Conservation (phyloP, 23 red algal species). For the Gracilaria domingensis region DNA sequence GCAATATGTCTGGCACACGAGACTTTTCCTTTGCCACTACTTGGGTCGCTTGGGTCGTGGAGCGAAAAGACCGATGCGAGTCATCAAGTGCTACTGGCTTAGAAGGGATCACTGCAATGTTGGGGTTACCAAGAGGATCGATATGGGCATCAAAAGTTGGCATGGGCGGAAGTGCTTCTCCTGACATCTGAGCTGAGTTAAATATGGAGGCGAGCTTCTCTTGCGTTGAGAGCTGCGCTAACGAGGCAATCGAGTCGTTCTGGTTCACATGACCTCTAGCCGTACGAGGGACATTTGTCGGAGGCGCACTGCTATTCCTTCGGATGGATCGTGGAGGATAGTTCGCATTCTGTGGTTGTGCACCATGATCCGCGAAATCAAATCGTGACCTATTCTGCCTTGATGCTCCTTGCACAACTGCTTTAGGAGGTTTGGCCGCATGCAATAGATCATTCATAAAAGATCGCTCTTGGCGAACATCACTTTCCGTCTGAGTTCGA, state of each 20-base stretch:
- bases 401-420: constrained; percentile 14
- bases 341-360: neutral
- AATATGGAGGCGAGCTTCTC: constrained; percentile 75
- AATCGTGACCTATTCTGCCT: constrained; percentile 60
- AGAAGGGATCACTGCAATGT: constrained; percentile 29
- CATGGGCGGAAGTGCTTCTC: constrained; percentile 60
- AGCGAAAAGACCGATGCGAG: constrained; percentile 18
- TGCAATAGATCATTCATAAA: constrained; percentile 14
- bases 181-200: constrained; percentile 51
- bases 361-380: constrained; percentile 52
- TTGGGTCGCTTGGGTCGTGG: neutral
- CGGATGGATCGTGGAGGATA: neutral
- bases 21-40: constrained; percentile 9
- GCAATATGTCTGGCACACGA: constrained; percentile 4
- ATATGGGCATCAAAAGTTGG: constrained; percentile 41
- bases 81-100: constrained; percentile 29
- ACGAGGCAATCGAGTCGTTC: constrained; percentile 19
- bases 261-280: constrained; percentile 14
- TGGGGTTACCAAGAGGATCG: constrained; percentile 29
- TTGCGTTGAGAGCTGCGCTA: constrained; percentile 63
- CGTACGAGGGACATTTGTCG: neutral
- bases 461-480: neutral
- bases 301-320: constrained; percentile 7
- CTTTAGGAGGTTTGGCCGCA: neutral
- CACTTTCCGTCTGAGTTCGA: neutral